A percentile compares a stretch with the other conserved stretches of the same genome.
Evolutionary conservation across 1,284 basidiomycete species (phyloP).

Genomic region (Phaffia rhodozyma): DNA sequence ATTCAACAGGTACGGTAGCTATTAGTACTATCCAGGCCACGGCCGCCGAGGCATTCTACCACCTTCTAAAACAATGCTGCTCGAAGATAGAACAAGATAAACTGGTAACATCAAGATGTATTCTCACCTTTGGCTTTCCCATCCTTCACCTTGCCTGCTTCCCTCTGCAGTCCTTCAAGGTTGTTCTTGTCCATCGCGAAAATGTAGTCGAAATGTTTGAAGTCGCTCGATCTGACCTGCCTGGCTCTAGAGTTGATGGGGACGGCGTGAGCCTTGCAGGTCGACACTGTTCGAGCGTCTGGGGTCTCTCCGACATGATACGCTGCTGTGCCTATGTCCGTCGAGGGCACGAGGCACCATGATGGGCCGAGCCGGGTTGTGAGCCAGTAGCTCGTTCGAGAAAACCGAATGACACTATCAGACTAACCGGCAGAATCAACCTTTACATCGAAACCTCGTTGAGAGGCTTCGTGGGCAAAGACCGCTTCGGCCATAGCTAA

Average conservation of each 20-base stretch:
- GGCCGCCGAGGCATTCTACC: not conserved
- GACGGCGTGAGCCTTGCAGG: slow-evolving; percentile 34
- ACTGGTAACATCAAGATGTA: not conserved
- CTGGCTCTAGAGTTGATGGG: slow-evolving; percentile 35
- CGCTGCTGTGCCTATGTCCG: slow-evolving; percentile 27
- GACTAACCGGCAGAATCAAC: slow-evolving; percentile 34
- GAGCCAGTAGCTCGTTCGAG: not conserved
- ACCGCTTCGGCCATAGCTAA: slow-evolving; percentile 39
- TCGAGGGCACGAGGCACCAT: not conserved
- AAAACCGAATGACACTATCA: not conserved
- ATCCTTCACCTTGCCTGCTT: slow-evolving; percentile 24
- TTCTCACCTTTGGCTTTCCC: slow-evolving; percentile 21
- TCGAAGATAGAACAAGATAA: no score
- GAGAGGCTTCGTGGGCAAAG: slow-evolving; percentile 27
- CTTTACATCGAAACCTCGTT: slow-evolving; percentile 21
- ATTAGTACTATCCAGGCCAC: not conserved
- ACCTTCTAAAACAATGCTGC: no score
- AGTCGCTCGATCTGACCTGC: slow-evolving; percentile 32
- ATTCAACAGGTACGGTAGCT: no score
- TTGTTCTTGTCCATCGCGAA: slow-evolving; percentile 38
- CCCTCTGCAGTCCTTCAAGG: slow-evolving; percentile 31
- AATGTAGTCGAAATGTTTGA: slow-evolving; percentile 37
- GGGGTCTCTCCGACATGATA: slow-evolving; percentile 36
- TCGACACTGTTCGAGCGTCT: slow-evolving; percentile 35
- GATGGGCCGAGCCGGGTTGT: not conserved